Percentiles rank a stretch among this genome's conserved stretches.
Conservation (phyloP, 768 basidiomycete genomes). For the Panellus pusillus region DNA sequence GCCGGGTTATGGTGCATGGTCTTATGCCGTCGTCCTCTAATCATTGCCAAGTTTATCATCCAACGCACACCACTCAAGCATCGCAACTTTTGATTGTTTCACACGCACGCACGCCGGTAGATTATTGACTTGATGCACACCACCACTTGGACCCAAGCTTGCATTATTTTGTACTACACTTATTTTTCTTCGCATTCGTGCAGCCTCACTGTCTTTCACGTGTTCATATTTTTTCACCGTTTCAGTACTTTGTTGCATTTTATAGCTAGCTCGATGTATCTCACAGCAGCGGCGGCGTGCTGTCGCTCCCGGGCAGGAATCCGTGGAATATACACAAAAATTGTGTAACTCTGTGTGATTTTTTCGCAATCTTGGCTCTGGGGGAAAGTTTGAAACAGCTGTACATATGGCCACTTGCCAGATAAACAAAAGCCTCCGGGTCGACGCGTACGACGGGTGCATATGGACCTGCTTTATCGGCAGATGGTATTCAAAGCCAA, state of each 20-base stretch:
- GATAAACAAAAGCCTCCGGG: no score
- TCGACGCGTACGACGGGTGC: no score
- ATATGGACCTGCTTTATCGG: no score
- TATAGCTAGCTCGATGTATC: slow-evolving; percentile 10
- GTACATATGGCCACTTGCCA: no score
- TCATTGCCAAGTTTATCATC: slow-evolving; percentile 1
- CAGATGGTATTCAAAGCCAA: no score
- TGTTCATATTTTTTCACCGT: slow-evolving; percentile 1
- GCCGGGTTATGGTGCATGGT: slow-evolving; percentile 12
- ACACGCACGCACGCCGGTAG: slow-evolving; percentile 18
- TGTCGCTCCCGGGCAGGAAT: slow-evolving; percentile 17
- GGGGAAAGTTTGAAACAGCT: no score
- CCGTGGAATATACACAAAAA: slow-evolving; percentile 13
- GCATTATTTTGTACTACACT: slow-evolving; percentile 5
- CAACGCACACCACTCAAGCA: slow-evolving; percentile 3
- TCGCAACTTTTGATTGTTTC: slow-evolving; percentile 15
- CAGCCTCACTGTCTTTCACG: slow-evolving; percentile 23
- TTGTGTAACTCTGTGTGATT: no score
- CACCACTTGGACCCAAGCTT: background rate
- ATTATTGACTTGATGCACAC: slow-evolving; percentile 7
- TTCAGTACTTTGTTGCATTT: slow-evolving; percentile 20
- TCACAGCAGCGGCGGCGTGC: background rate
- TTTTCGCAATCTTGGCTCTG: no score
- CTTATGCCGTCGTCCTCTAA: slow-evolving; percentile 14
- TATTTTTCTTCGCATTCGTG: background rate